phyloP scores from a whole-genome alignment of 225 moss, liverwort and hornwort genomes.

The Antitrichia curtipendula region DNA sequence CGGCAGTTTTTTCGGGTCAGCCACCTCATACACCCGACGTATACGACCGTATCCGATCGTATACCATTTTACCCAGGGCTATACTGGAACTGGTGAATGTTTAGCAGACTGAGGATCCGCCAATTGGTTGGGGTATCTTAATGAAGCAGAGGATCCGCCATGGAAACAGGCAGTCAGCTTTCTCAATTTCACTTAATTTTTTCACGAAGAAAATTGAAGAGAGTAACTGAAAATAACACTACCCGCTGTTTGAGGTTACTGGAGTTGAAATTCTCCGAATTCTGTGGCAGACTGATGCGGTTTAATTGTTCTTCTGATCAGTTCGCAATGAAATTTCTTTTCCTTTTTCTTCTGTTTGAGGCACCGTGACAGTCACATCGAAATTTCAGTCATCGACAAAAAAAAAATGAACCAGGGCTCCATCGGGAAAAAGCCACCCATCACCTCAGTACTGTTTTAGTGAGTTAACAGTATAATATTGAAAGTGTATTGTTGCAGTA shows the following conservation, averaged over 20 bases:
- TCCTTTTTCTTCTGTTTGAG: too few relatives aligned
- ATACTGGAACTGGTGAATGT: neutral
- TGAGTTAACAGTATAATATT: too few relatives aligned
- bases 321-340: neutral
- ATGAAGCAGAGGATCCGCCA: neutral
- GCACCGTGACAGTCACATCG: too few relatives aligned
- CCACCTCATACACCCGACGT: neutral
- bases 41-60: neutral
- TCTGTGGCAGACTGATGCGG: neutral
- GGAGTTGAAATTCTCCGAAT: neutral
- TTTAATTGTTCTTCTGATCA: neutral
- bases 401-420: too few relatives aligned
- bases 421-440: too few relatives aligned
- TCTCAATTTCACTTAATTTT: neutral
- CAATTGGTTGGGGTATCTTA: too few relatives aligned
- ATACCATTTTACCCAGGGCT: neutral
- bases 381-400: neutral
- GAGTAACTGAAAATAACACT: neutral
- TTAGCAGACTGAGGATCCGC: neutral
- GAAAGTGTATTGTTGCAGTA: too few relatives aligned
- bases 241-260: neutral
- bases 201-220: neutral
- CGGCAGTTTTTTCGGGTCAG: neutral
- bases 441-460: too few relatives aligned
- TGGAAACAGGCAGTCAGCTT: neutral